Percentiles rank a stretch among this genome's conserved stretches.
These are phyloP conservation scores for Tilletia horrida DNA, from an alignment of 1,284 basidiomycete species.

Conservation along the genomic window DNA sequence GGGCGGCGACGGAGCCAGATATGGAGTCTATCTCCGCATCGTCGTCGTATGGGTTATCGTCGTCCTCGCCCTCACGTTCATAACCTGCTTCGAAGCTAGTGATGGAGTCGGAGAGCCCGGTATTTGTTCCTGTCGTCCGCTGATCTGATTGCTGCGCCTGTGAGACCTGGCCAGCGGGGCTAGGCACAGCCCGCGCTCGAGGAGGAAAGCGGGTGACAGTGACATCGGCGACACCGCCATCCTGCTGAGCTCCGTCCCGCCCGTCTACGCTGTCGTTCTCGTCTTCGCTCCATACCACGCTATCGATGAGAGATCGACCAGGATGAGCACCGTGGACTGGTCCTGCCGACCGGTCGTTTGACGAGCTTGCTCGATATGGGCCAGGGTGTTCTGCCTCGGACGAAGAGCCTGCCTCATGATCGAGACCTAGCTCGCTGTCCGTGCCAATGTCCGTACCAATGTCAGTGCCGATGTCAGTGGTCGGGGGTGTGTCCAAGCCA, in stretches of 20 bases:
- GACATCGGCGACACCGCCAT: background rate
- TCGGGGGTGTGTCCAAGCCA: conserved; percentile 17
- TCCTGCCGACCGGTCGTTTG: too few relatives aligned
- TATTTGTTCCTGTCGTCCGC: background rate
- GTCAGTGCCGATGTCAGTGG: conserved; percentile 17
- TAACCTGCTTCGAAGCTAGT: background rate
- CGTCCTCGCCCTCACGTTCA: conserved; percentile 9
- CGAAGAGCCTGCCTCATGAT: background rate
- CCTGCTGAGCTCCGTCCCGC: background rate
- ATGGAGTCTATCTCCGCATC: conserved; percentile 1
- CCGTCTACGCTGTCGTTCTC: background rate
- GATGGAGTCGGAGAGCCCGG: background rate
- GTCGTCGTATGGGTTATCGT: background rate
- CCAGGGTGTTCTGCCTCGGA: conserved; percentile 13
- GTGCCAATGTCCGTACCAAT: conserved; percentile 16
- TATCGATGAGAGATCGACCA: background rate
- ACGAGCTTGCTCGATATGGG: background rate
- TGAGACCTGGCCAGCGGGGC: background rate
- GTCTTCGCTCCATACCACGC: conserved; percentile 13
- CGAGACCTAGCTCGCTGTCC: conserved; percentile 1
- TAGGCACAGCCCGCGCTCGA: background rate
- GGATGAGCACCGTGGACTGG: background rate
- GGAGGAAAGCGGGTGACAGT: background rate
- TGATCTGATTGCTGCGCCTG: background rate
- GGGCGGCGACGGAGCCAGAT: background rate